Conservation (phyloP, 2,329 filamentous ascomycete genomes). For the Camillea tinctor region DNA sequence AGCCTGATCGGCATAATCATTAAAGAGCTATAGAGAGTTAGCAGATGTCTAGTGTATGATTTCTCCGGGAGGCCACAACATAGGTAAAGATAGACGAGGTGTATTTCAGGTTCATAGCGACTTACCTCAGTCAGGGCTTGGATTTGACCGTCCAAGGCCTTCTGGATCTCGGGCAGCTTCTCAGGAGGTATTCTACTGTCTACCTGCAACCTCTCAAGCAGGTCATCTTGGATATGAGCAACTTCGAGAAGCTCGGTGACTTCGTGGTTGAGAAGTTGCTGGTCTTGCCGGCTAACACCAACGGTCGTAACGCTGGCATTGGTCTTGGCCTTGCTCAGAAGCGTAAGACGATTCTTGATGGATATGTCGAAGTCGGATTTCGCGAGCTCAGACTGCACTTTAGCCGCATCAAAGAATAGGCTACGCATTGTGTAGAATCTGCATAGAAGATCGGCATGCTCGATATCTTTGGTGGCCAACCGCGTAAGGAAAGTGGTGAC, state of each 20-base stretch:
- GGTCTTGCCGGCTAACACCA: slow-evolving; percentile 73
- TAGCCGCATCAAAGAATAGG: slow-evolving; percentile 81
- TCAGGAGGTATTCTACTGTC: slow-evolving; percentile 69
- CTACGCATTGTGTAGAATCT: slow-evolving; percentile 85
- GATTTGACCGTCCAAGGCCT: slow-evolving; percentile 74
- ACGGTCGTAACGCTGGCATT: slow-evolving; percentile 84
- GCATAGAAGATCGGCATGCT: slow-evolving; percentile 88
- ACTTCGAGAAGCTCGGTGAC: slow-evolving; percentile 86
- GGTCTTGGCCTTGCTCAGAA: slow-evolving; percentile 85
- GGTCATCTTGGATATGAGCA: slow-evolving; percentile 91
- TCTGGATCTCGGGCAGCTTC: slow-evolving; percentile 62
- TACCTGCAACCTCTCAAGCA: slow-evolving; percentile 72
- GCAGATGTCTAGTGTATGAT: background rate
- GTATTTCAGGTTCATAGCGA: slow-evolving; percentile 21
- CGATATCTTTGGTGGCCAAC: slow-evolving; percentile 67
- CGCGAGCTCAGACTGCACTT: slow-evolving; percentile 80
- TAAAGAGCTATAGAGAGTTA: slow-evolving; percentile 68
- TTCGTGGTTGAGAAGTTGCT: slow-evolving; percentile 81
- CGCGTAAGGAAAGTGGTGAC: slow-evolving; percentile 83
- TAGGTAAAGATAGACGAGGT: background rate
- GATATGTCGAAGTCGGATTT: slow-evolving; percentile 76
- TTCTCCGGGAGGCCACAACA: background rate
- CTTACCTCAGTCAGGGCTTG: slow-evolving; percentile 73
- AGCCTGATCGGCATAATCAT: slow-evolving; percentile 84
- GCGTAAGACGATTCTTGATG: slow-evolving; percentile 84